Evolutionary conservation across 2,329 filamentous ascomycete species (phyloP), one percentile per base, ranked within the genome.

Genomic region (Colletotrichum kahawae): DNA sequence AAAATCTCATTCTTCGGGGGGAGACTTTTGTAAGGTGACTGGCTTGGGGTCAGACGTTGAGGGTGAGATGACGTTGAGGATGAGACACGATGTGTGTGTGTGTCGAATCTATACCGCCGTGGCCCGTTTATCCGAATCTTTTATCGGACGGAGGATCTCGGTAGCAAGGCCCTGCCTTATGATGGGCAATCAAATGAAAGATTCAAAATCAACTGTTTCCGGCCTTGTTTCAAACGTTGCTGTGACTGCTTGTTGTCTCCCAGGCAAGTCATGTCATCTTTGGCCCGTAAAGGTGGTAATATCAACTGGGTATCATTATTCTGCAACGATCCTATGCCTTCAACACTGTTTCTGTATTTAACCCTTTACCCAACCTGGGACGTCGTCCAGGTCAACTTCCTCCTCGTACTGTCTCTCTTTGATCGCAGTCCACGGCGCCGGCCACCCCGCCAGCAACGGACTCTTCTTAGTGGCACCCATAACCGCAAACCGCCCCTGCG

Each of bases 401-500:
- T 92, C 90, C 59, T 90, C 88, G 16, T 88, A 88, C 70, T 92
- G 90, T 77, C 90, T 90, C 38, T 90, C 88, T 60, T 87, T 88
- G 18, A 97, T 90, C 1, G 93, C 93, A 71, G 92, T 88, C 89
- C 93, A 95, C 1, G 95, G 91, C 57, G 86, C 87, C 2, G 96
- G 95, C 86, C 96, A 98, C 0, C 94, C 95, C 1, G 93, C 93
- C 38, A 87, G 87, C 24, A 95, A 84, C 0, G 93, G 90, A 29
- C 91, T 90, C 6, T 90, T 90, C 77, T 90, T 90, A 75, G 89
- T 89, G 29, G 94, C 92, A 4, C 96, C 95, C 67, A 94, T 92
- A 57, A 98, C 94, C 14, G 95, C 95, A 80, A 98, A 95, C 64
- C 94, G 92, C 57, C 90, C 90, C 80, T 93, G 92, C 31, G 90